Evolutionary conservation across 495 filamentous ascomycete genomes (phyloP), one percentile per base, ranked within the genome.

Genomic region (Neurospora sp.): DNA sequence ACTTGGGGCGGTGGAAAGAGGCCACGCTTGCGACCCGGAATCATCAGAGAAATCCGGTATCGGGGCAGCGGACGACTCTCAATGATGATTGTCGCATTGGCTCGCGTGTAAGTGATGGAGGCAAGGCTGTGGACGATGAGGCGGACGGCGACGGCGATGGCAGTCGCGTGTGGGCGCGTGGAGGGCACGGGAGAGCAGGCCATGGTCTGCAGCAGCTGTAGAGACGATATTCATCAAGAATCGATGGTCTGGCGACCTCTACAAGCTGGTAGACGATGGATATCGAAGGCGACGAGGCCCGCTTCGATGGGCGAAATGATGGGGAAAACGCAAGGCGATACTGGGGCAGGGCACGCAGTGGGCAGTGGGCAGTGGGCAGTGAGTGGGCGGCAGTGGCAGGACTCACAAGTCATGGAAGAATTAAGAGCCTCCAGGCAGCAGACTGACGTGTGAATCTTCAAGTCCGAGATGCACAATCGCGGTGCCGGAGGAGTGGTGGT

Each of bases 41-140:
- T 78, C 78, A 74, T 69, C 75, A 74, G 68, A 74, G 70, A 81
- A 79, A 20, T 39, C 40, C 73, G 66, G 70, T 69, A 78, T 61
- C 76, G 69, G 46, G 69, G 72, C 39, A 40, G 66, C 39, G 39
- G 73, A 53, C 71, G 68, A 22, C 72, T 68, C 41, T 73, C 80
- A 80, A 83, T 79, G 74, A 78, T 79, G 77, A 71, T 82, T 83
- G 84, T 84, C 83, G 84, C 84, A 84, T 84, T 72, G 72, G 72
- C 73, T 42, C 73, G 76, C 76, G 81, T 80, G 81, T 82, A 76
- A 81, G 81, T 76, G 83, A 85, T 84, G 78, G 76, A 76, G 74
- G 73, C 83, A 76, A 84, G 83, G 82, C 82, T 85, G 81, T 75
- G 78, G 66, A 71, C 20, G 74, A 74, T 79, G 82, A 66, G 53